These are phyloP conservation scores for Beauveria medogensis DNA, from an alignment of 2,329 filamentous ascomycete genomes.

Conservation along the genomic window DNA sequence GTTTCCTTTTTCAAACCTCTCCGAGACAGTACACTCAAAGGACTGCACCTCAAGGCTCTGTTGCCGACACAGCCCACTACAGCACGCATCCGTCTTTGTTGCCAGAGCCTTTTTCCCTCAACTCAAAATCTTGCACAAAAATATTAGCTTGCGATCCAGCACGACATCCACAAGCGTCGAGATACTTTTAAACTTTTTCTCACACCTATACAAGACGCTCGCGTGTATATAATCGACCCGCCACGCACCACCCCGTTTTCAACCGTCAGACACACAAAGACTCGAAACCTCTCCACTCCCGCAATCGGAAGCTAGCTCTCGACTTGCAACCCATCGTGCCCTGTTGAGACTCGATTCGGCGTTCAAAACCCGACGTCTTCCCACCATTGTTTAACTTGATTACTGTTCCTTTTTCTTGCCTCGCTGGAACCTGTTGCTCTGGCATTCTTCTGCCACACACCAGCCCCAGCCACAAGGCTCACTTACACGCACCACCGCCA, in stretches of 20 bases:
- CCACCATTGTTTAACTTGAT: background rate
- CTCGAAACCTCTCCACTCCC: background rate
- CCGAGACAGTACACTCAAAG: background rate
- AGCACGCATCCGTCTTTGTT: background rate
- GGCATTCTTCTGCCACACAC: background rate
- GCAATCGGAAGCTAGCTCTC: constrained; percentile 8
- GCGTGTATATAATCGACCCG: background rate
- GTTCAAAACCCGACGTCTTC: background rate
- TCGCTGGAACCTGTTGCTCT: background rate
- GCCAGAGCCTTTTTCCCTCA: background rate
- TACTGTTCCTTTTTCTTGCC: background rate
- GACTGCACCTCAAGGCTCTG: background rate
- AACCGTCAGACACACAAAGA: background rate
- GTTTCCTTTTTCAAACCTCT: no score
- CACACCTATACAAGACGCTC: background rate
- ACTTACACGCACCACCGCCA: background rate
- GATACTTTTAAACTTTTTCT: background rate
- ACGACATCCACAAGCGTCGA: background rate
- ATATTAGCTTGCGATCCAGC: background rate
- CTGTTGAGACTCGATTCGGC: background rate
- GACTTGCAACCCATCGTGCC: background rate
- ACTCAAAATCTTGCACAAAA: background rate
- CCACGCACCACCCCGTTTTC: constrained; percentile 7
- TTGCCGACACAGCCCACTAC: background rate
- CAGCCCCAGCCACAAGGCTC: background rate